phyloP scores from a whole-genome alignment of 495 filamentous ascomycete genomes.

The Hyaloscypha bicolor region DNA sequence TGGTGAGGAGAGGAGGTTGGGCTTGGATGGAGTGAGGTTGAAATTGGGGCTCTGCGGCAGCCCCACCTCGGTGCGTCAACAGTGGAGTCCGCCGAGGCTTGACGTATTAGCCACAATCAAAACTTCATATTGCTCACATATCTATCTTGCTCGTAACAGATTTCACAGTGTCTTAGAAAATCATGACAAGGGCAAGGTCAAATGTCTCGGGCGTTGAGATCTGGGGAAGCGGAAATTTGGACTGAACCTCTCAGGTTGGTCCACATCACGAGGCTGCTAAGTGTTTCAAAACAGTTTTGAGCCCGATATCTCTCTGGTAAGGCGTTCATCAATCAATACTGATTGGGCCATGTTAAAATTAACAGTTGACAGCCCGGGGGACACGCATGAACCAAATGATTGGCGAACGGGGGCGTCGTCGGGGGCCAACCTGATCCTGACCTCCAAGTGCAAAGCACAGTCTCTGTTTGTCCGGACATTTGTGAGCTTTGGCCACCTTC shows the following conservation, averaged over 20 bases:
- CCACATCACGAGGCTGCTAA: background rate
- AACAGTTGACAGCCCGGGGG: background rate
- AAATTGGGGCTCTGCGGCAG: background rate
- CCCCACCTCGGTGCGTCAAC: background rate
- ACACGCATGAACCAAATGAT: background rate
- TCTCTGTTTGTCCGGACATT: background rate
- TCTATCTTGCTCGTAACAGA: background rate
- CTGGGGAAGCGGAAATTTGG: conserved; percentile 8
- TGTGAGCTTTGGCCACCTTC: background rate
- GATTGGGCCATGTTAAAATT: background rate
- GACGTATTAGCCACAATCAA: background rate
- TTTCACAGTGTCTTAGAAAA: background rate
- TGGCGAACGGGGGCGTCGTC: background rate
- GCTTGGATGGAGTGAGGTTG: background rate
- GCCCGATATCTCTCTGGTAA: background rate
- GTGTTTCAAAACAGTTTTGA: conserved; percentile 7
- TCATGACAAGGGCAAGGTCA: background rate
- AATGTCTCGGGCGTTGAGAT: background rate
- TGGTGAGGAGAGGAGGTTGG: background rate
- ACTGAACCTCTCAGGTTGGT: background rate
- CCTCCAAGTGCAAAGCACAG: background rate
- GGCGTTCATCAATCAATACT: background rate
- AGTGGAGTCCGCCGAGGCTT: background rate
- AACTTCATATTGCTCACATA: background rate
- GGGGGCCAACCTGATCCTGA: background rate